Evolutionary conservation across 148 eudicot genomes (phyloP).

Genomic region (Rhododendron simsii): DNA sequence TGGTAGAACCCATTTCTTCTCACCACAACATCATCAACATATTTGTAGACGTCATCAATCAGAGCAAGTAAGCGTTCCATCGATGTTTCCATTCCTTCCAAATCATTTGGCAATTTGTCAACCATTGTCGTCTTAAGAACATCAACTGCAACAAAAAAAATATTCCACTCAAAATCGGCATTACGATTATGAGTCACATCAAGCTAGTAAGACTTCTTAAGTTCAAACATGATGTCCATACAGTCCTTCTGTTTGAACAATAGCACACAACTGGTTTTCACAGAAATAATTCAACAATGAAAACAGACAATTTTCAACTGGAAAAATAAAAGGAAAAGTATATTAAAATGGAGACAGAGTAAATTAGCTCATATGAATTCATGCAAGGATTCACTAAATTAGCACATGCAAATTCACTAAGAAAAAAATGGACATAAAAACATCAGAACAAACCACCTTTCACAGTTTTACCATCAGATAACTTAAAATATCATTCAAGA

Average conservation of each 20-base stretch:
- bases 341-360: not conserved
- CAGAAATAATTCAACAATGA: not conserved
- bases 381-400: not conserved
- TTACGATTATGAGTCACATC: not conserved
- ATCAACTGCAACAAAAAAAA: conserved; percentile 48
- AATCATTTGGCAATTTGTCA: conserved; percentile 87
- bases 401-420: not conserved
- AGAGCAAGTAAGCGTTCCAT: conserved; percentile 2
- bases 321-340: not conserved
- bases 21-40: conserved; percentile 93
- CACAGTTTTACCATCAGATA: not conserved
- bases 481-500: not conserved
- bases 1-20: conserved; percentile 20
- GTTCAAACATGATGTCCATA: not conserved
- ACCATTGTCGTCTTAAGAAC: conserved; percentile 76
- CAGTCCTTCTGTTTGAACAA: not conserved
- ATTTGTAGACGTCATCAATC: conserved; percentile 55
- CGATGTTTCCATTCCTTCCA: conserved; percentile 55
- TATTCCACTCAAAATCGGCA: not conserved
- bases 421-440: not conserved
- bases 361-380: not conserved
- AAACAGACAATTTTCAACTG: not conserved
- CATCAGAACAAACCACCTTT: not conserved
- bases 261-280: not conserved
- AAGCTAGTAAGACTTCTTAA: not conserved